Evolutionary conservation across 495 filamentous ascomycete species (phyloP), one percentile per base, ranked within the genome.

Genomic region (Xylaria telfairii): DNA sequence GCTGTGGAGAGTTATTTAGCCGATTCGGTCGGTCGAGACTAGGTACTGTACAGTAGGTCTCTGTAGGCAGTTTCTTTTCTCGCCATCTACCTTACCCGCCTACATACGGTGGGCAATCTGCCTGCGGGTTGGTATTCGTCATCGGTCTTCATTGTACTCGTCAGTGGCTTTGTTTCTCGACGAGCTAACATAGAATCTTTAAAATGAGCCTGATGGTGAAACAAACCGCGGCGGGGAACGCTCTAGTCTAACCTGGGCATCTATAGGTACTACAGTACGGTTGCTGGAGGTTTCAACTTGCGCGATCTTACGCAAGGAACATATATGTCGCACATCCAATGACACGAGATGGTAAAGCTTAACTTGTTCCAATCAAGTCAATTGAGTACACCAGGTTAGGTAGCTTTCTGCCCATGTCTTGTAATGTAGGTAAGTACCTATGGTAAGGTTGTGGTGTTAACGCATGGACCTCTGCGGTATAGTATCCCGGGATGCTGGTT

Each of bases 1-100:
- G 56, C 10, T 59, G 56, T 37, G 56, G 54, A 26, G 54, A 57
- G 54, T 28, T 28, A 59, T 59, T 59, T 59, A 59, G 56, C 56
- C 56, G 56, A 32, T 37, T 37, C 26, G 49, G 49, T 8, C 17
- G 46, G 46, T 53, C 49, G 56, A 59, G 56, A 59, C 56, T 39
- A 37, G 12, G 6, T 57, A 13, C 44, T 46, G 44, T 13, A 4
- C 44, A 46, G 44, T 13, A 46, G 2, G 10, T 13, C 4, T 3
- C 44, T 46, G 19, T 17, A 65, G 28, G 4, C 24, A 24, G n/a
- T 51, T 42, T 28, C 37, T 41, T 41, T 42, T 41, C 37, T 54
- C 26, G 10, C 26, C 15, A 26, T 54, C 51, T 10, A 8, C 3
- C 21, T 54, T n/a, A n/a, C n/a, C n/a, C n/a, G n/a, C n/a, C n/a